Evolutionary conservation across 2,329 filamentous ascomycete species (phyloP).

Genomic region (Fusarium albosuccineum): DNA sequence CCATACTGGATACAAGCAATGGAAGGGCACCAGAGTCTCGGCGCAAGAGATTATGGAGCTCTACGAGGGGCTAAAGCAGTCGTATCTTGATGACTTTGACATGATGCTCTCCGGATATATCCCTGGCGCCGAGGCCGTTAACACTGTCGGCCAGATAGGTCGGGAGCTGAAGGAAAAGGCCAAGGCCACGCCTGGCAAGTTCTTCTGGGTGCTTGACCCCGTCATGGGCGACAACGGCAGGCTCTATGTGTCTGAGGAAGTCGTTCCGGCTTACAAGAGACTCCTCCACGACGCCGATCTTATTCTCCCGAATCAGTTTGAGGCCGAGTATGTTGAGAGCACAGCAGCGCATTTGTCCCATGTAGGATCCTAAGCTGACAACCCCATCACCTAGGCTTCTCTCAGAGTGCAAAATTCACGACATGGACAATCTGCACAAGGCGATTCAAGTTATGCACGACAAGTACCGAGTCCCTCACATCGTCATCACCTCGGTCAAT

Average conservation of each 20-base stretch:
- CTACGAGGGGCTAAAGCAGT: slow-evolving; percentile 86
- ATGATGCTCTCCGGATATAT: slow-evolving; percentile 96
- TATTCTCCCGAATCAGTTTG: slow-evolving; percentile 96
- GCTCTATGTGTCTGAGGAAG: slow-evolving; percentile 91
- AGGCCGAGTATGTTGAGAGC: slow-evolving; percentile 80
- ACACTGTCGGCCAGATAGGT: slow-evolving; percentile 86
- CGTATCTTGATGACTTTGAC: slow-evolving; percentile 88
- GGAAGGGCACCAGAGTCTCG: slow-evolving; percentile 85
- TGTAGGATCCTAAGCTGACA: slow-evolving; percentile 9
- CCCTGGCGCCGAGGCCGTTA: slow-evolving; percentile 85
- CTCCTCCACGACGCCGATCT: slow-evolving; percentile 86
- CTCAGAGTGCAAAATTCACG: slow-evolving; percentile 85
- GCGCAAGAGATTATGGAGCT: slow-evolving; percentile 86
- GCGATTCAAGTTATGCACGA: slow-evolving; percentile 85
- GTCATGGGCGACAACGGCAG: slow-evolving; percentile 98
- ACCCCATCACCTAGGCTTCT: slow-evolving; percentile 73
- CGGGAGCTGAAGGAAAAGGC: slow-evolving; percentile 80
- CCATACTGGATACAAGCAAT: slow-evolving; percentile 91
- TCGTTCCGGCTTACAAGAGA: slow-evolving; percentile 89
- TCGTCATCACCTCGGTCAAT: slow-evolving; percentile 92
- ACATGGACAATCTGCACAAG: slow-evolving; percentile 76
- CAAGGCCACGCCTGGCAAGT: slow-evolving; percentile 74
- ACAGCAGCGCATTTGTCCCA: neutral
- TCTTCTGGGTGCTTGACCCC: slow-evolving; percentile 98
- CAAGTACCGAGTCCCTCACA: slow-evolving; percentile 82